A percentile compares a stretch with the other conserved stretches of the same genome.
These are phyloP conservation scores for Hyaloperonospora arabidopsidis DNA, from an alignment of 352 stramenopile genomes.

Conservation along the genomic window DNA sequence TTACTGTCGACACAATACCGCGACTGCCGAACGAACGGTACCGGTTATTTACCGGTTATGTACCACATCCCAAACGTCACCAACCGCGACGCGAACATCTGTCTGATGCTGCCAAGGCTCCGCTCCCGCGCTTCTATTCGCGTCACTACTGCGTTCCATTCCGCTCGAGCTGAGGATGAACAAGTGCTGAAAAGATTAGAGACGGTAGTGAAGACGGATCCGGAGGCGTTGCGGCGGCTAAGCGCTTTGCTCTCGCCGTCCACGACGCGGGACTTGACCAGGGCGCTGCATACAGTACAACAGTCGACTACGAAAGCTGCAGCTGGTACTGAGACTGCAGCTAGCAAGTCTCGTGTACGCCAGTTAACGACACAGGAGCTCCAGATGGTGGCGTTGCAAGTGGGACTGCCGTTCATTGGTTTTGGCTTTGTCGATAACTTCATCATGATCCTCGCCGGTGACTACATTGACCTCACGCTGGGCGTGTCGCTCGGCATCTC, in stretches of 20 bases:
- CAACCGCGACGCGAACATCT: too few relatives aligned
- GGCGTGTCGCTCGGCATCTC: conserved; percentile 80
- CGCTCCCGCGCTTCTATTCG: background rate
- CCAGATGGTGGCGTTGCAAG: conserved; percentile 56
- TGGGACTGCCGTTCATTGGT: conserved; percentile 90
- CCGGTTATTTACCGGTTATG: too few relatives aligned
- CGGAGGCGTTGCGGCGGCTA: conserved; percentile 26
- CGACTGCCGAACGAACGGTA: too few relatives aligned
- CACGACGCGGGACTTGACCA: conserved; percentile 43
- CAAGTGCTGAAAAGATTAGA: conserved; percentile 38
- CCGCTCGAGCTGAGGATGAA: conserved; percentile 26
- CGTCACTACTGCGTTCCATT: conserved; percentile 15
- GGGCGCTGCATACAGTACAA: conserved; percentile 28
- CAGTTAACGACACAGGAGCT: conserved; percentile 42
- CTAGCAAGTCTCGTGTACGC: background rate
- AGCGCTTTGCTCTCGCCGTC: conserved; percentile 39
- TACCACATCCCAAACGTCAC: too few relatives aligned
- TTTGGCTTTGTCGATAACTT: conserved; percentile 98
- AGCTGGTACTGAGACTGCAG: conserved; percentile 4
- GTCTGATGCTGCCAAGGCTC: conserved; percentile 5
- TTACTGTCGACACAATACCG: too few relatives aligned
- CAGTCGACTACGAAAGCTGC: conserved; percentile 1
- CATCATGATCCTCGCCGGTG: conserved; percentile 89
- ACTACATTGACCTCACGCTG: conserved; percentile 82
- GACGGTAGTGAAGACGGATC: conserved; percentile 27